Evolutionary conservation across 2,329 filamentous ascomycete species (phyloP), one percentile per base, ranked within the genome.

Genomic region (Didymella exigua): DNA sequence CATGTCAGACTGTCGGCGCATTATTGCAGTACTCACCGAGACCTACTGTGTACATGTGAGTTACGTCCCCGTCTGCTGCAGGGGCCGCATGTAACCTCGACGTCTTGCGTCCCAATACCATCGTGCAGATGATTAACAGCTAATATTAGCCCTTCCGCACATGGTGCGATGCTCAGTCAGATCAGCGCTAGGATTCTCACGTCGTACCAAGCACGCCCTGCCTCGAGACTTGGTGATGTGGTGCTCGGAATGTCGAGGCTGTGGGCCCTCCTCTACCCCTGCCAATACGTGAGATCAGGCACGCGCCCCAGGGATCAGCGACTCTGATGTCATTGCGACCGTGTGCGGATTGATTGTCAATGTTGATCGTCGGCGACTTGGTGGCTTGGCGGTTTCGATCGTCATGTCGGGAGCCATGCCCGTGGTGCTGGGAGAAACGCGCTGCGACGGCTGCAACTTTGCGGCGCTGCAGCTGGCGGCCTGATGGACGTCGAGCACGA

Each of bases 121-220:
- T 49, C 34, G 5, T 45, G 38, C 40, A 45, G 34, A 45, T 29
- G 37, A 40, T 45, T 19, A 19, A 19, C 51, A 49, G 26, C 52
- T 49, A 55, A 55, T 49, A 45, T 49, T 55, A 49, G 46, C 41
- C 34, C 14, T 24, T 48, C 51, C 44, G 37, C 36, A 38, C 21
- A 19, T n/a, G 36, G 19, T 38, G 11, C n/a, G 31, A 31, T 49
- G 38, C 31, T 38, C 44, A 33, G 14, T 49, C 40, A 37, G 45
- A 54, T 49, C 45, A 54, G 45, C 51, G 13, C 51, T 54, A 54
- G 45, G 31, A 37, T 44, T 23, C 21, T 40, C 33, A 30, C 16
- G 51, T 54, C 33, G 45, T n/a, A 54, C 45, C 40, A 54, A 38
- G 45, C 27, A 49, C 24, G 45, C 45, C 51, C 51, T 54, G 51